Conservation (phyloP, 768 basidiomycete species). For the Calvatia gigantea region DNA sequence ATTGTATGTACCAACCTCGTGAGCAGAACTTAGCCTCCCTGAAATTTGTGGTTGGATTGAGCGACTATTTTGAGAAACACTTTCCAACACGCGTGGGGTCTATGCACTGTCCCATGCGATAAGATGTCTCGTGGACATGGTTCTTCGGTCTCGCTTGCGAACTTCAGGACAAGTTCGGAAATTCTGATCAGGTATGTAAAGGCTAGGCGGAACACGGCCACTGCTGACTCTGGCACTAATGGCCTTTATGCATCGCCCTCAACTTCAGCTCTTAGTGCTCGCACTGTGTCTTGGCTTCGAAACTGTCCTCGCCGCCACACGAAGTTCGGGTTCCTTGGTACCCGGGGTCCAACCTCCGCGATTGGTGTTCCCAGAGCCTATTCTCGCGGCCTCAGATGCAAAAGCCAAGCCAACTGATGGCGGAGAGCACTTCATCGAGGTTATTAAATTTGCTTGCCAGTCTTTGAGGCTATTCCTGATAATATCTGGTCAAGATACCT, state of each 20-base stretch:
- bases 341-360: neutral
- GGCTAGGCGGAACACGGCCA: too few species aligned
- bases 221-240: neutral
- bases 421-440: slow-evolving; percentile 10
- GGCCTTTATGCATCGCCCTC: neutral
- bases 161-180: neutral
- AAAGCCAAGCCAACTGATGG: neutral
- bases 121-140: neutral
- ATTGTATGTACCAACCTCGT: too few species aligned
- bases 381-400: neutral
- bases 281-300: neutral
- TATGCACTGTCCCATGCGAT: too few species aligned
- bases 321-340: neutral
- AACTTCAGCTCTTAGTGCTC: neutral
- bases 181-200: neutral
- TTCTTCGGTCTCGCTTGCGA: neutral
- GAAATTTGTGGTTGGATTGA: too few species aligned
- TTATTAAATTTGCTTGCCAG: neutral
- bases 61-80: too few species aligned
- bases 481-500: slow-evolving; percentile 31
- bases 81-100: too few species aligned
- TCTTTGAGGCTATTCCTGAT: neutral
- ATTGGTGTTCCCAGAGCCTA: neutral
- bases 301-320: neutral
- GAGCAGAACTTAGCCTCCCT: too few species aligned